A percentile compares a stretch with the other conserved stretches of the same genome.
Evolutionary conservation across 2,329 filamentous ascomycete genomes (phyloP).

Genomic region (Fusarium luffae): DNA sequence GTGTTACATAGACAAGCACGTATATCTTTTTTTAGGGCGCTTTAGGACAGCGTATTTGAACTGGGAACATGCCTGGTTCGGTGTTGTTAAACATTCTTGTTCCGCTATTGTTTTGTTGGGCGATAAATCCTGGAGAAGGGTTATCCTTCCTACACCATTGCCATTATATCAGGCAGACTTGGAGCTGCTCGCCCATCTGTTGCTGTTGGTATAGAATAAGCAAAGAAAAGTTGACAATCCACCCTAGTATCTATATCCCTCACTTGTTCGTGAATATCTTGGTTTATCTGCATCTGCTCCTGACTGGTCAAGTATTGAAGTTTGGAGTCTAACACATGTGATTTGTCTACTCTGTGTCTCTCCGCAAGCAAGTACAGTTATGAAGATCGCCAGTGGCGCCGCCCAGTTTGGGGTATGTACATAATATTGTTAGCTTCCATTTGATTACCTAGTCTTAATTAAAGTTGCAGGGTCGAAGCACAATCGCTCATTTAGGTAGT

Average conservation of each 20-base stretch:
- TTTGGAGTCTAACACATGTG: background rate
- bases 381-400: background rate
- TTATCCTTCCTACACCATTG: constrained; percentile 40
- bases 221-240: constrained; percentile 11
- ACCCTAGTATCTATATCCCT: background rate
- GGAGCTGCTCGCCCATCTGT: constrained; percentile 5
- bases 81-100: constrained; percentile 4
- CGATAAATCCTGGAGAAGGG: constrained; percentile 18
- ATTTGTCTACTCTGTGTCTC: background rate
- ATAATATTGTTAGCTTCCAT: background rate
- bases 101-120: constrained; percentile 13
- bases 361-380: background rate
- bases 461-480: background rate
- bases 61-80: constrained; percentile 16
- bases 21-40: constrained; percentile 35
- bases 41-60: constrained; percentile 22
- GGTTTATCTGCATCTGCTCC: background rate
- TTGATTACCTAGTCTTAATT: background rate
- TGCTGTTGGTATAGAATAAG: constrained; percentile 20
- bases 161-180: constrained; percentile 6
- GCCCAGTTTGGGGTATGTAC: background rate
- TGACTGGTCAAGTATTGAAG: background rate
- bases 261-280: background rate
- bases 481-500: background rate
- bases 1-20: constrained; percentile 38